Evolutionary conservation across 306 rosid genomes (phyloP), one percentile per base, ranked within the genome.

Genomic region (Prunus mume): DNA sequence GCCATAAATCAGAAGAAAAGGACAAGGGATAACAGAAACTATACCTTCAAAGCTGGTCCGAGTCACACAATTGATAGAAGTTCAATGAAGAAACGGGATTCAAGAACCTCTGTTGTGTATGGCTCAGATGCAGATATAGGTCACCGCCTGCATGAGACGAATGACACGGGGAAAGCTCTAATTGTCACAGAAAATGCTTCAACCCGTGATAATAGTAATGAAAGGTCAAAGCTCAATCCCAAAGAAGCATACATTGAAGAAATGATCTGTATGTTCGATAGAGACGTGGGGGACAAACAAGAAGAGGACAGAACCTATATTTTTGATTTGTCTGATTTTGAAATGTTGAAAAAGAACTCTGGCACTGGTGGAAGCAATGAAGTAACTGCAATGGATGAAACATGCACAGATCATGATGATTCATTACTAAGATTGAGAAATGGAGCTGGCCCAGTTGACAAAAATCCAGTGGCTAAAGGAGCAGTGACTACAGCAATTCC

Each of bases 241-340:
- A 41, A 65, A 65, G 72, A 22, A 32, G 86, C 82, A 49, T 55
- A 27, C 66, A 3, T 6, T 73, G 97, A 88, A 66, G 91, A 86
- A 30, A 77, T 83, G 12, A 76, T 22, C 54, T 76, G 20, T 77
- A 71, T 79, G 69, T 74, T 78, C 52, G 12, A 79, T 51, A 68
- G 73, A 76, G 83, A 78, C 15, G 13, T 79, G 65, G 83, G 72
- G 58, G 62, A 25, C 38, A 74, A 55, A 66, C 78, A 32, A 78
- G 82, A 76, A 78, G 84, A 79, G 15, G 75, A 83, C 47, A 70
- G 77, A 77, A 56, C 60, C 28, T 34, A 56, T 63, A 14, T 38
- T 52, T 5, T 83, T 65, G 84, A 89, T 76, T 82, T 75, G 69
- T 76, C 82, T 54, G 67, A 51, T 65, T 72, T 61, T 30, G 93